A percentile compares a stretch with the other conserved stretches of the same genome.
Evolutionary conservation across 1,139 yeast genomes (phyloP).

Genomic region (Candida sp.): DNA sequence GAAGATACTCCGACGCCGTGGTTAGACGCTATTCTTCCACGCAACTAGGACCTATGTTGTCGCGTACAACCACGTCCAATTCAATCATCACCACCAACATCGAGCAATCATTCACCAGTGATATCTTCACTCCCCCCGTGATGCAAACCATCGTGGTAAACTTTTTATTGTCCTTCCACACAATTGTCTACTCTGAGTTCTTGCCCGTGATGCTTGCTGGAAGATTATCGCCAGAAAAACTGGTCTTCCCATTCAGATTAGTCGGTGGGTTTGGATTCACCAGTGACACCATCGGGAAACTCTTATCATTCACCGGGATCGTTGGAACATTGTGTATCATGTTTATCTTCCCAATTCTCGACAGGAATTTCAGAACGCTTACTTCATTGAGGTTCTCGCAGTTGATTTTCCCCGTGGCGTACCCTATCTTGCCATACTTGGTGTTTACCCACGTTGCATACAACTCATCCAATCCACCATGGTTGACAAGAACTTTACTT

Average conservation of each 20-base stretch:
- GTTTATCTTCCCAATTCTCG: constrained; percentile 58
- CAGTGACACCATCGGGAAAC: constrained; percentile 54
- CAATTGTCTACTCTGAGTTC: constrained; percentile 61
- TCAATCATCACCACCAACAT: constrained; percentile 13
- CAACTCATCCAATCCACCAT: constrained; percentile 25
- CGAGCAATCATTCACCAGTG: constrained; percentile 14
- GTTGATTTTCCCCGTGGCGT: constrained; percentile 49
- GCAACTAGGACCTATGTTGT: constrained; percentile 17
- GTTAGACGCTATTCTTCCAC: constrained; percentile 44
- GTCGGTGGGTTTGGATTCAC: constrained; percentile 36
- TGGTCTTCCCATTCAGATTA: constrained; percentile 34
- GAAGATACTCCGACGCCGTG: constrained; percentile 43
- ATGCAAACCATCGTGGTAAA: constrained; percentile 44
- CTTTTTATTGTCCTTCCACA: constrained; percentile 51
- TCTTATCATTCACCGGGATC: constrained; percentile 60
- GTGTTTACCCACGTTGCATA: constrained; percentile 45
- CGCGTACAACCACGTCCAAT: constrained; percentile 14
- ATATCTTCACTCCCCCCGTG: constrained; percentile 38
- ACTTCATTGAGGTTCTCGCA: constrained; percentile 46
- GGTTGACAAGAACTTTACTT: constrained; percentile 25
- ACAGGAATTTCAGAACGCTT: constrained; percentile 51
- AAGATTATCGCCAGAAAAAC: constrained; percentile 32
- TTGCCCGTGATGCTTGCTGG: constrained; percentile 64
- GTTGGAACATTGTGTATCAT: constrained; percentile 57
- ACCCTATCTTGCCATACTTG: constrained; percentile 52